Conservation (phyloP, 306 rosid genomes). For the Dalbergia oliveri region DNA sequence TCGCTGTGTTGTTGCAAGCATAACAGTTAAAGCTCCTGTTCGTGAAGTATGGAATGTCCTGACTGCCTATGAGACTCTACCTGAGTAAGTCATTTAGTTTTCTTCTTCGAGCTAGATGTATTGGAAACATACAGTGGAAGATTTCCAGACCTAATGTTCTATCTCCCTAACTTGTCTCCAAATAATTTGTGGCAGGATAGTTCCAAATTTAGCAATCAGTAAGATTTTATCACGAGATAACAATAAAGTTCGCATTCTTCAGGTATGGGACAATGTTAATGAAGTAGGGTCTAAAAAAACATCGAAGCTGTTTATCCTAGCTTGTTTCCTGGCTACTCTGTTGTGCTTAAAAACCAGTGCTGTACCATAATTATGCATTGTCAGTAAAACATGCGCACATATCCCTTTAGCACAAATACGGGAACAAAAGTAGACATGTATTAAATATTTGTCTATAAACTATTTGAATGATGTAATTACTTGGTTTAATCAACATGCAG, state of each 20-base stretch:
- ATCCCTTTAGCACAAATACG: not conserved
- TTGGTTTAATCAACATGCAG: conserved; percentile 51
- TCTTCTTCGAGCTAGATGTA: conserved; percentile 18
- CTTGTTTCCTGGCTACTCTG: conserved; percentile 5
- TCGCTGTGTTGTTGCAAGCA: conserved; percentile 89
- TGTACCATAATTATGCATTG: conserved; percentile 8
- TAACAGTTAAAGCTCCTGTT: conserved; percentile 90
- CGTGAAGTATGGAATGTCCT: conserved; percentile 77
- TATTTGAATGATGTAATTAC: not conserved
- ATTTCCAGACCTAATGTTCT: conserved; percentile 4
- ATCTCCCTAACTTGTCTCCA: conserved; percentile 30
- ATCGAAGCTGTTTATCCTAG: not conserved
- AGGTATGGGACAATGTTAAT: conserved; percentile 57
- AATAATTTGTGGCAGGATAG: conserved; percentile 63
- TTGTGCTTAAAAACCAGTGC: conserved; percentile 4
- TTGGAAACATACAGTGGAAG: not conserved
- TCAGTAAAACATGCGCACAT: not conserved
- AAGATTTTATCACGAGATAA: conserved; percentile 81
- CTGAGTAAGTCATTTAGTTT: conserved; percentile 65
- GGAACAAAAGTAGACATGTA: not conserved
- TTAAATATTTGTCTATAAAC: conserved; percentile 5
- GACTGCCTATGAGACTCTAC: conserved; percentile 83
- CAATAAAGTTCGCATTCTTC: conserved; percentile 87
- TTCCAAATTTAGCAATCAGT: conserved; percentile 88
- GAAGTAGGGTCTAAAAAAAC: conserved; percentile 18